phyloP scores from a whole-genome alignment of 2,329 filamentous ascomycete species.

The Colletotrichum karsti region DNA sequence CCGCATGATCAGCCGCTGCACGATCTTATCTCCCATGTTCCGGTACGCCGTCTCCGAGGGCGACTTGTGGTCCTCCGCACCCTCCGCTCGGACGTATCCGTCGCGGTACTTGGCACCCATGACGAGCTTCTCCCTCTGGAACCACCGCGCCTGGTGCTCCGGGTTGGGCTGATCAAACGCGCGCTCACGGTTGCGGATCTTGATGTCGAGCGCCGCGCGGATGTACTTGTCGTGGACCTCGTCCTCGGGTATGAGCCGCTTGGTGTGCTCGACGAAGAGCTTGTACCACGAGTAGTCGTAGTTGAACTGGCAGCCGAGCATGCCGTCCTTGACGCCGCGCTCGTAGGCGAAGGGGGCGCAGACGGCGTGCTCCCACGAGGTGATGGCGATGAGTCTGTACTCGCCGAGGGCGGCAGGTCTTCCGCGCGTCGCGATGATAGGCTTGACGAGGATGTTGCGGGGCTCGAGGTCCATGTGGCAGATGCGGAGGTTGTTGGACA shows the following conservation, averaged over 20 bases:
- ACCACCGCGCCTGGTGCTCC: neutral
- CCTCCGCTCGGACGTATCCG: neutral
- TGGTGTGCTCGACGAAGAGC: neutral
- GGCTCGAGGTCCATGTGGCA: slow-evolving; percentile 10
- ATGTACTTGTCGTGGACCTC: neutral
- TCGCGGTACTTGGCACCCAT: no score
- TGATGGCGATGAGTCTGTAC: neutral
- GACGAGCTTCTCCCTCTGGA: neutral
- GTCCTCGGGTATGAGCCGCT: neutral
- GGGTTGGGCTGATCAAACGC: neutral
- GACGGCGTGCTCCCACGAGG: neutral
- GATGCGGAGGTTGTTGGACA: neutral
- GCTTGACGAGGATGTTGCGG: slow-evolving; percentile 4
- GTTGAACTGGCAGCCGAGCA: slow-evolving; percentile 9
- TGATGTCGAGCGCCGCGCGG: neutral
- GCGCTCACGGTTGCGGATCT: neutral
- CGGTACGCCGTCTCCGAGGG: neutral
- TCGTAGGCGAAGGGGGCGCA: neutral
- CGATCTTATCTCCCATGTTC: neutral
- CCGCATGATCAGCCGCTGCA: neutral
- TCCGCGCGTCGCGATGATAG: neutral
- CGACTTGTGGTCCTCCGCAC: neutral
- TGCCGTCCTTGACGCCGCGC: neutral
- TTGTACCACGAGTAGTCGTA: neutral
- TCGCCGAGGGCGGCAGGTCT: neutral